Base-by-base conservation (phyloP, 2,329 filamentous ascomycete genomes). In the Colletotrichum filicis region DNA sequence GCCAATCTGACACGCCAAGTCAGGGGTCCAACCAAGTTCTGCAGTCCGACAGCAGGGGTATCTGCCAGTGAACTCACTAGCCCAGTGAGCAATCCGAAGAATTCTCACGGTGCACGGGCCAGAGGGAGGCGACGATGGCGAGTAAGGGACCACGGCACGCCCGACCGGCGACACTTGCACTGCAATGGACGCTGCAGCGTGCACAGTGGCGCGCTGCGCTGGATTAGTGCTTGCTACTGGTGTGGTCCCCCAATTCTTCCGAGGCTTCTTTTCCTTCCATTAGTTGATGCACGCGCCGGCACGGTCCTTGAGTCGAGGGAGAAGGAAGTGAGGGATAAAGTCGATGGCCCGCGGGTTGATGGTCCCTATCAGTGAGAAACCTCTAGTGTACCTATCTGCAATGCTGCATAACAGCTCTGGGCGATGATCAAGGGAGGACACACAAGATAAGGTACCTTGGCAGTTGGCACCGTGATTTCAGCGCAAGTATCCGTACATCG, bases 1-100 rank as follows among this genome's bases (percentile, higher is more conserved):
- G 62, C 55, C 24, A 70, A 55, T 35, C 32, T 70, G 68, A 66
- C 30, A 60, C 62, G 68, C 62, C 68, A 70, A 58, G 63, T 59
- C 62, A 53, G 42, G 67, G 67, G 30, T 70, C 42, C 53, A 60
- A 32, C 42, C 62, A 65, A 37, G 64, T 35, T 42, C 24, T n/a
- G 42, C 55, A 24, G 52, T 53, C 11, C 5, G 28, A 22, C 30
- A 22, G 24, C 24, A 30, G 59, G 30, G 37, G 19, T n/a, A 5
- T 7, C 37, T 42, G 14, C 37, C 7, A 42, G 55, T 52, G 16
- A 11, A 35, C 26, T 28, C 42, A 63, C 26, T 42, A 24, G 37
- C 52, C 30, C 8, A 52, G 19, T 49, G 19, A 53, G 28, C 52
- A 42, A 37, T 35, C 53, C 28, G 19, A 49, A 49, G 60, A 46